Percentiles rank a stretch among this genome's conserved stretches.
Evolutionary conservation across 1,284 basidiomycete species (phyloP).

Genomic region (Malassezia furfur): DNA sequence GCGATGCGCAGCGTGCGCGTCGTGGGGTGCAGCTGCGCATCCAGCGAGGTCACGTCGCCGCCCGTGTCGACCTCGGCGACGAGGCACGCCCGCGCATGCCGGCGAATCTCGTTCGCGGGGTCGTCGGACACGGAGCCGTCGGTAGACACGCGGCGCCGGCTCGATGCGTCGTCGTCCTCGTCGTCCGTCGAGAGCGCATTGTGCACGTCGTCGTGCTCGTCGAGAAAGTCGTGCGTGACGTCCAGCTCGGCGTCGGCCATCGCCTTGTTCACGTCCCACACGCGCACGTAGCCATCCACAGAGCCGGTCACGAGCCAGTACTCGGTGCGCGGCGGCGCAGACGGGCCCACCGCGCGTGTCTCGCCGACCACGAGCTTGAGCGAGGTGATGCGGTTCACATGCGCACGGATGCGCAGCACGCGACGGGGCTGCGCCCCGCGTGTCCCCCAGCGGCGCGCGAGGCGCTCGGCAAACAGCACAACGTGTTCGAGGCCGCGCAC

Average conservation of each 20-base stretch:
- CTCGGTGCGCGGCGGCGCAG: background rate
- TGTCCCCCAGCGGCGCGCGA: conserved; percentile 6
- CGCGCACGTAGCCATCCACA: conserved; percentile 20
- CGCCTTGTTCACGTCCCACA: conserved; percentile 17
- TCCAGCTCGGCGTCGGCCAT: background rate
- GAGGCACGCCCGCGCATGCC: conserved; percentile 9
- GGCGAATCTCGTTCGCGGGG: conserved; percentile 9
- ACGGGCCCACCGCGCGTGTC: background rate
- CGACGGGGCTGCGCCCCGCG: conserved; percentile 5
- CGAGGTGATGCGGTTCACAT: conserved; percentile 24
- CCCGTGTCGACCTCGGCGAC: conserved; percentile 22
- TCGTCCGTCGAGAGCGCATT: background rate
- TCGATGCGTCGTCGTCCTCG: background rate
- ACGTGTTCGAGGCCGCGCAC: conserved; percentile 3
- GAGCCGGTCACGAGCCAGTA: conserved; percentile 21
- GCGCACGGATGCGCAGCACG: conserved; percentile 17
- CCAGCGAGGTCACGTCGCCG: conserved; percentile 19
- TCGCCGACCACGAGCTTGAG: conserved; percentile 15
- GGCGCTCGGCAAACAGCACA: conserved; percentile 3
- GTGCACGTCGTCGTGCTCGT: background rate
- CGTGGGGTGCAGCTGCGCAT: conserved; percentile 15
- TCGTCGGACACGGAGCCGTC: conserved; percentile 2
- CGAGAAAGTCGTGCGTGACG: background rate
- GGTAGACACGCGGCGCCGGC: background rate
- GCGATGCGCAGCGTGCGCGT: conserved; percentile 10